These are phyloP conservation scores for Epichloe festucae DNA, from an alignment of 2,329 filamentous ascomycete species.

Conservation along the genomic window DNA sequence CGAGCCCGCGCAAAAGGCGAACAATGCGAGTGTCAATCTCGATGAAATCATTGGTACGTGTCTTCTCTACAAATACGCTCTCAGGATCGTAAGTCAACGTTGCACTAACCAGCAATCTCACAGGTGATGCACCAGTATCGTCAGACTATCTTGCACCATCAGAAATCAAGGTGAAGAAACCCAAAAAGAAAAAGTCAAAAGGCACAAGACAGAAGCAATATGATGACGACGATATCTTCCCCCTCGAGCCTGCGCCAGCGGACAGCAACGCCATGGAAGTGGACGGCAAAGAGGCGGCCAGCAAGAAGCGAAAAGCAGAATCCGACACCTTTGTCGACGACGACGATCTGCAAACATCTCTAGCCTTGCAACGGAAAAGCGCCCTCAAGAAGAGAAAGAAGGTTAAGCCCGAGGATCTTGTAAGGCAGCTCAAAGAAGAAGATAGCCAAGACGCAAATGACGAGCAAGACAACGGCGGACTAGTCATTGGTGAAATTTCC, in stretches of 20 bases:
- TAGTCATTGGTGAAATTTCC: constrained; percentile 92
- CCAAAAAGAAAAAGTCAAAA: constrained; percentile 85
- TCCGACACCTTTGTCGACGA: constrained; percentile 72
- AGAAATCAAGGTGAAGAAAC: constrained; percentile 86
- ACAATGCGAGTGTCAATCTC: constrained; percentile 63
- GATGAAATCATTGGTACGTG: constrained; percentile 55
- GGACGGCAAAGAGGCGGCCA: constrained; percentile 40
- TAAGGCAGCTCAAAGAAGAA: constrained; percentile 60
- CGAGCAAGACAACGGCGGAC: constrained; percentile 33
- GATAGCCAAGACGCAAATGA: constrained; percentile 30
- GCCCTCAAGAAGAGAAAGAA: constrained; percentile 89
- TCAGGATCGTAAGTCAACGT: background rate
- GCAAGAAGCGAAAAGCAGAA: constrained; percentile 51
- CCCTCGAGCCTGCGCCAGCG: constrained; percentile 22
- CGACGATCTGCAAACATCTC: constrained; percentile 76
- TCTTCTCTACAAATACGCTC: background rate
- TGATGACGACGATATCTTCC: constrained; percentile 50
- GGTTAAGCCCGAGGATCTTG: constrained; percentile 74
- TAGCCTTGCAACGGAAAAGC: constrained; percentile 69
- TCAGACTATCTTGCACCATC: constrained; percentile 85
- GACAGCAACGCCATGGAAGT: constrained; percentile 58
- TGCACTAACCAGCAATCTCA: background rate
- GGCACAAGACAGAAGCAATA: constrained; percentile 54
- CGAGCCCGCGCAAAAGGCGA: constrained; percentile 38
- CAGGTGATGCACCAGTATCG: constrained; percentile 23